Conservation (phyloP, 192 early-diverging fungal genomes). For the Entrophospora sp. region DNA sequence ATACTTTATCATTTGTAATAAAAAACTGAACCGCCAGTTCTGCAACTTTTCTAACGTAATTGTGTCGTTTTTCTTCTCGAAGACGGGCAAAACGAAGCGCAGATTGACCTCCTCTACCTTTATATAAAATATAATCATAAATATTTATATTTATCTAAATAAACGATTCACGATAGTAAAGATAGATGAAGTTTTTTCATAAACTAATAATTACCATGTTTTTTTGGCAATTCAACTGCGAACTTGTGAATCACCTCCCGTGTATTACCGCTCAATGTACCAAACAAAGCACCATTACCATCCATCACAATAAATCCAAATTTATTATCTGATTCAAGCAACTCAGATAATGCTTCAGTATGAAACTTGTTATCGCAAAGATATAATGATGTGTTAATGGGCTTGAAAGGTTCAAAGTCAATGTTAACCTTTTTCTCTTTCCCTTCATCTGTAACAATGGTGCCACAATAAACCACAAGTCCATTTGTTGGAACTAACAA, state of each 20-base stretch:
- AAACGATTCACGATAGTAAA: no score
- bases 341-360: conserved; percentile 81
- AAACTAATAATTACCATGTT: conserved; percentile 97
- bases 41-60: conserved; percentile 97
- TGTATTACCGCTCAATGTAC: conserved; percentile 87
- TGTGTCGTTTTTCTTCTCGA: conserved; percentile 97
- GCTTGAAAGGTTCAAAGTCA: conserved; percentile 98
- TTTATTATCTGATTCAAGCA: conserved; percentile 88
- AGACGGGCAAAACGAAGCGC: conserved; percentile 99
- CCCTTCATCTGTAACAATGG: conserved; percentile 94
- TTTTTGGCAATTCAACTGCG: conserved; percentile 96
- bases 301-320: conserved; percentile 99
- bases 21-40: conserved; percentile 95
- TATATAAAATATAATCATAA: no score
- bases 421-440: conserved; percentile 99
- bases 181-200: no score
- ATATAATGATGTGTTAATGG: conserved; percentile 98
- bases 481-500: conserved; percentile 83
- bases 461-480: conserved; percentile 91
- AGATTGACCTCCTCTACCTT: conserved; percentile 94
- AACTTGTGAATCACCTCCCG: conserved; percentile 93
- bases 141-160: no score
- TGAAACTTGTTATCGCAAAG: conserved; percentile 99
- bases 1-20: conserved; percentile 80
- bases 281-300: conserved; percentile 94